Conservation (phyloP, 2,329 filamentous ascomycete genomes). For the Phaeosphaeriaceae sp. region DNA sequence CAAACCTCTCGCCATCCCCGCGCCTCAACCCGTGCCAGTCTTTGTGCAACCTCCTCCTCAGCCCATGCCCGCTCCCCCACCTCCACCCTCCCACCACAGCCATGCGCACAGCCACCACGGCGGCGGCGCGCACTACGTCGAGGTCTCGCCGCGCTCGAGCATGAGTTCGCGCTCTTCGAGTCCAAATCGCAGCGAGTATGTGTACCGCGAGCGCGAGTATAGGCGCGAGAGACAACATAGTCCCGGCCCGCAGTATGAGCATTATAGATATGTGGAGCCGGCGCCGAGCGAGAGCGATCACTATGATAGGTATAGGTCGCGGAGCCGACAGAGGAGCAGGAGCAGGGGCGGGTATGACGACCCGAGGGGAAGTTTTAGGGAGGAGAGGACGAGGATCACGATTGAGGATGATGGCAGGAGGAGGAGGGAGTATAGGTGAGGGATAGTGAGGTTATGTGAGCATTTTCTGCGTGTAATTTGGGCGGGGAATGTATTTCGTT, state of each 20-base stretch:
- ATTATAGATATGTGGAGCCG: constrained; percentile 56
- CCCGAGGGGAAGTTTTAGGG: constrained; percentile 33
- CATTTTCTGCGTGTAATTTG: neutral
- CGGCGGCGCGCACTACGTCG: constrained; percentile 51
- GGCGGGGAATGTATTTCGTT: neutral
- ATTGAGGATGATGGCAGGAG: constrained; percentile 36
- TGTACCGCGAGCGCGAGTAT: constrained; percentile 54
- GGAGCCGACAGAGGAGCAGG: constrained; percentile 38
- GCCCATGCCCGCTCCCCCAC: constrained; percentile 27
- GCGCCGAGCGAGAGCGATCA: constrained; percentile 40
- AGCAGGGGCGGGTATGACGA: constrained; percentile 40
- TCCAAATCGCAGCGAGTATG: constrained; percentile 48
- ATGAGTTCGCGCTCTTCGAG: constrained; percentile 39
- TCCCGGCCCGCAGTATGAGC: constrained; percentile 52
- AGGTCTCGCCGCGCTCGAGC: constrained; percentile 52
- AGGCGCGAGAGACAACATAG: constrained; percentile 49
- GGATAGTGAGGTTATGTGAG: neutral
- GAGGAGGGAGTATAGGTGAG: constrained; percentile 32
- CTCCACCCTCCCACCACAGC: constrained; percentile 26
- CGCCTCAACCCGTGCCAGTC: constrained; percentile 51
- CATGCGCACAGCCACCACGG: constrained; percentile 23
- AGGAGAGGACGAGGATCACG: constrained; percentile 42
- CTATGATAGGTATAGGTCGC: constrained; percentile 35
- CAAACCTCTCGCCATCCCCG: constrained; percentile 43
- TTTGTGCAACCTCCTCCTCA: constrained; percentile 48